Base-by-base conservation (phyloP, 495 filamentous ascomycete genomes). In the Penicillium psychrofluorescens region DNA sequence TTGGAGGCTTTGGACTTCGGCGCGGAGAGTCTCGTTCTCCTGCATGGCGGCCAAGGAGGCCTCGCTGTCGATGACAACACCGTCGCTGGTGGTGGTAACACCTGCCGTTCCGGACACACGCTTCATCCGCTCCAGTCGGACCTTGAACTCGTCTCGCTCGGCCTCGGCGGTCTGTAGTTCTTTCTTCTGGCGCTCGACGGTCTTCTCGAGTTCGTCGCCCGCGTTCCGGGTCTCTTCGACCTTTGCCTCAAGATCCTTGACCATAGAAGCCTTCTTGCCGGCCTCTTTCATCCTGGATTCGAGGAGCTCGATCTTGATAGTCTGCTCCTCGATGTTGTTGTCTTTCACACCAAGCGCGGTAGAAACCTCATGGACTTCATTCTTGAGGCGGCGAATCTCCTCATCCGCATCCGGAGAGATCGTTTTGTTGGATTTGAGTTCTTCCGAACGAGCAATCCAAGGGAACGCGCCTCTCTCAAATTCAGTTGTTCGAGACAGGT, bases 291-390 rank as follows among this genome's bases (percentile, higher is more conserved):
- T 78, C 58, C 43, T 70, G 59, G 56, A 88, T 64, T 65, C 74
- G 15, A 74, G 62, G 14, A 70, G 57, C 38, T 75, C 69, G 15
- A 76, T 64, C 53, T 87, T 84, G 29, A 84, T 78, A 10, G 86
- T 78, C 51, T 95, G 90, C 34, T 85, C 79, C 75, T 95, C 90
- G 36, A 97, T 83, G 6, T 88, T 86, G 63, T 96, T 92, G 55
- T 95, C 91, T 62, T 95, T 94, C 47, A 95, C 85, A 3, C 80
- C 77, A 8, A 88, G 52, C 80, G 80, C 52, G 71, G 77, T 56
- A 9, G 68, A 63, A 14, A 70, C 59, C 53, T 81, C 55, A 79
- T 85, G 79, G 58, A 70, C 82, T 43, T 91, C 84, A 35, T 88
- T 85, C 54, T 82, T 85, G 30, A 95, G 67, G 12, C 79, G 78